Percentiles rank a stretch among this genome's conserved stretches.
phyloP scores from a whole-genome alignment of 805 yeast species.

The Helenozyma baotianmanensis region DNA sequence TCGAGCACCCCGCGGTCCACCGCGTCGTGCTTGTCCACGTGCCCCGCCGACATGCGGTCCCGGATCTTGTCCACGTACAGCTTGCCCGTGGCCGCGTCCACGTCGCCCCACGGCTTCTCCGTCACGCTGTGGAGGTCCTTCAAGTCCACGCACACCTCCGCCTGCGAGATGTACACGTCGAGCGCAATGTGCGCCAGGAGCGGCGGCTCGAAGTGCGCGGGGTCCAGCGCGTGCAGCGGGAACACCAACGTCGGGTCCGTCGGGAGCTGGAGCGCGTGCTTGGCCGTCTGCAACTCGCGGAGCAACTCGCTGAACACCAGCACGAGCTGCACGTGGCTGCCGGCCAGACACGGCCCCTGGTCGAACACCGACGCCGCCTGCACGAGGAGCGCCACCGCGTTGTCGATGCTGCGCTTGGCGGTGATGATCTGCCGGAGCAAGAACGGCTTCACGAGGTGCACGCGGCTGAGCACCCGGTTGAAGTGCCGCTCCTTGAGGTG shows the following conservation, averaged over 20 bases:
- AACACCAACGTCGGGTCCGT: conserved; percentile 55
- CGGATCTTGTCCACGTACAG: conserved; percentile 58
- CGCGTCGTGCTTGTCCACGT: conserved; percentile 4
- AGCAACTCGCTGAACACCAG: conserved; percentile 24
- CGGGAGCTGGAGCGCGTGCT: conserved; percentile 35
- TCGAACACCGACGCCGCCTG: conserved; percentile 18
- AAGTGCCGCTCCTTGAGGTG: conserved; percentile 39
- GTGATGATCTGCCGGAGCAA: conserved; percentile 43
- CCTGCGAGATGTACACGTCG: conserved; percentile 56
- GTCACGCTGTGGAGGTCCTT: conserved; percentile 46
- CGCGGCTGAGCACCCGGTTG: conserved; percentile 26
- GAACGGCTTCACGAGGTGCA: conserved; percentile 27
- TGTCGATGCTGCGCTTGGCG: conserved; percentile 40
- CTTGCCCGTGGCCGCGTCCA: conserved; percentile 39
- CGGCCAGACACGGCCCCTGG: background rate
- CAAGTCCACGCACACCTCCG: conserved; percentile 59
- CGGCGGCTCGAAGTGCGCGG: conserved; percentile 40
- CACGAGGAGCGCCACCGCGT: conserved; percentile 24
- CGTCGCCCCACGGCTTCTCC: conserved; percentile 60
- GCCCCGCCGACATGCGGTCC: conserved; percentile 43
- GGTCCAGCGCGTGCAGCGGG: conserved; percentile 46
- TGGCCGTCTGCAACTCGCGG: conserved; percentile 19
- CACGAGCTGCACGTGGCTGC: conserved; percentile 19
- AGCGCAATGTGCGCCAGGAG: conserved; percentile 45
- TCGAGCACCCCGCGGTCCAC: conserved; percentile 12